A percentile compares a stretch with the other conserved stretches of the same genome.
Evolutionary conservation across 306 rosid species (phyloP).

Genomic region (Acacia confusa): DNA sequence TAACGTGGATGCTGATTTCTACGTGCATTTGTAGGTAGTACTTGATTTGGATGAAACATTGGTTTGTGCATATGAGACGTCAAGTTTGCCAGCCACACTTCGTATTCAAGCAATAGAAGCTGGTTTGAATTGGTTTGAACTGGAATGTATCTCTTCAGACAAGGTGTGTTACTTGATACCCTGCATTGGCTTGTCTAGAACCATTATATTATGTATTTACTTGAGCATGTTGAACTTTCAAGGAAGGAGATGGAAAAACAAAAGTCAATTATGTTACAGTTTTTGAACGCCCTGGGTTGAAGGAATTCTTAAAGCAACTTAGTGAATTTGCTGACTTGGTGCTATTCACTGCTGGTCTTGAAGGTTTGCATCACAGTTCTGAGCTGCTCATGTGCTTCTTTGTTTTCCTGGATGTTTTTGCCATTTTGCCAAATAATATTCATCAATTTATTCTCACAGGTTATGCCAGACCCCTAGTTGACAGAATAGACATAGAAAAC

Average conservation of each 20-base stretch:
- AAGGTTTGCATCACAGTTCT: slow-evolving; percentile 57
- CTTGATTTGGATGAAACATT: slow-evolving; percentile 94
- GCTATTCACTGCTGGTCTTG: slow-evolving; percentile 91
- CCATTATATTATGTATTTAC: slow-evolving; percentile 27
- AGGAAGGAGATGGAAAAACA: slow-evolving; percentile 81
- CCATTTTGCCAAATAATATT: slow-evolving; percentile 5
- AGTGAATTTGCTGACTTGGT: slow-evolving; percentile 79
- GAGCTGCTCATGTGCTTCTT: slow-evolving; percentile 17
- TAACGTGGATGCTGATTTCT: slow-evolving; percentile 24
- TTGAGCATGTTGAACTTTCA: slow-evolving; percentile 38
- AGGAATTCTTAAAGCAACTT: slow-evolving; percentile 66
- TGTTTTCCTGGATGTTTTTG: slow-evolving; percentile 14
- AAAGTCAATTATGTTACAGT: slow-evolving; percentile 82
- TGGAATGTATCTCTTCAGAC: slow-evolving; percentile 78
- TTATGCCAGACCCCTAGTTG: slow-evolving; percentile 94
- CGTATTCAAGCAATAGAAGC: slow-evolving; percentile 70
- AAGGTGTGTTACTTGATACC: slow-evolving; percentile 52
- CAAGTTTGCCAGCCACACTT: slow-evolving; percentile 63
- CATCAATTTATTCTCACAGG: slow-evolving; percentile 45
- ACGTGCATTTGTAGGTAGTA: slow-evolving; percentile 68
- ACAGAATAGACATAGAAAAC: slow-evolving; percentile 69
- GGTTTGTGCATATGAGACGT: slow-evolving; percentile 82
- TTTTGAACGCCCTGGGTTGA: slow-evolving; percentile 94
- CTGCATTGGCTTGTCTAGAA: slow-evolving; percentile 25
- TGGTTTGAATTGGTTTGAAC: slow-evolving; percentile 89